Percentiles rank a stretch among this genome's conserved stretches.
Conservation (phyloP, 2,329 filamentous ascomycete genomes). For the Fusarium coicis region DNA sequence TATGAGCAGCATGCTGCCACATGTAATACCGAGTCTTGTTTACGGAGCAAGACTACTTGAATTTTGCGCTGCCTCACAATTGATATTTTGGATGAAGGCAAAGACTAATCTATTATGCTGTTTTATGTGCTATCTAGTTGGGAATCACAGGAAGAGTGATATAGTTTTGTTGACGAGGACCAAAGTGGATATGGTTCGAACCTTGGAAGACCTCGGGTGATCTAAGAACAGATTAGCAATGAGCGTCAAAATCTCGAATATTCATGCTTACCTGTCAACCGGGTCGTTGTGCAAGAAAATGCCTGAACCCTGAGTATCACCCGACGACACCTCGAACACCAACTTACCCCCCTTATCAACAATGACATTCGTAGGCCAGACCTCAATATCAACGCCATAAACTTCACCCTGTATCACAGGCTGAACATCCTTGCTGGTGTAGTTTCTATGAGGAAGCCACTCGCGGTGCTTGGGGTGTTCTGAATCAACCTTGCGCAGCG, state of each 20-base stretch:
- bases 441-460: constrained; percentile 67
- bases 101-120: neutral
- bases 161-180: constrained; percentile 60
- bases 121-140: neutral
- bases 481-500: constrained; percentile 63
- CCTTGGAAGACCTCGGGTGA: constrained; percentile 51
- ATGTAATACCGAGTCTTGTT: neutral
- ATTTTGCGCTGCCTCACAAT: neutral
- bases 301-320: constrained; percentile 69
- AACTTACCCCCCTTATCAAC: constrained; percentile 59
- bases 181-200: constrained; percentile 64
- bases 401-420: constrained; percentile 65
- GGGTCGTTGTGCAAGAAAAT: constrained; percentile 65
- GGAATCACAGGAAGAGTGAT: constrained; percentile 65
- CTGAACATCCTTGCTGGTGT: constrained; percentile 65
- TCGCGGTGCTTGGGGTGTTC: constrained; percentile 61
- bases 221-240: constrained; percentile 4
- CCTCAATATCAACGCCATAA: constrained; percentile 69
- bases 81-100: accelerated
- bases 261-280: constrained; percentile 55
- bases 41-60: neutral
- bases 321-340: constrained; percentile 65
- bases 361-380: constrained; percentile 73
- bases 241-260: accelerated
- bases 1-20: neutral